phyloP scores from a whole-genome alignment of 306 rosid species.

The Crataegus laevigata region DNA sequence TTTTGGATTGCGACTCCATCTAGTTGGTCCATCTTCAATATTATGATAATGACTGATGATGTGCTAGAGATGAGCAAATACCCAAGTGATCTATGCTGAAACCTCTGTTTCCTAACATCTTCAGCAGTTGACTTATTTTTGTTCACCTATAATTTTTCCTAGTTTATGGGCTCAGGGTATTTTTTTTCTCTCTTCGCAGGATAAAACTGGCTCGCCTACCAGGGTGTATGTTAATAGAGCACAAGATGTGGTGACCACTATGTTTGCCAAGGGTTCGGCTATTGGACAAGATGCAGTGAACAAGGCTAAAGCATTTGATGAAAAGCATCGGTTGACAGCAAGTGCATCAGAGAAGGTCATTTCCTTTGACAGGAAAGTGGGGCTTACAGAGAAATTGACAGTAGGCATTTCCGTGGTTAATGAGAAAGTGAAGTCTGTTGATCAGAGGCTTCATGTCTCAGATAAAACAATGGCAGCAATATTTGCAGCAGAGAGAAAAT shows the following conservation, averaged over 20 bases:
- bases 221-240: constrained; percentile 63
- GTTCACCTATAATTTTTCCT: background rate
- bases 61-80: background rate
- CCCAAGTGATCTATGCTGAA: background rate
- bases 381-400: constrained; percentile 73
- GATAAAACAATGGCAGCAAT: constrained; percentile 94
- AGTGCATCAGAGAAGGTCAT: constrained; percentile 81
- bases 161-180: constrained; percentile 3
- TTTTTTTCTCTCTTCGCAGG: constrained; percentile 30
- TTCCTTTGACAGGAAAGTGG: constrained; percentile 76
- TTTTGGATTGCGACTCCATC: background rate
- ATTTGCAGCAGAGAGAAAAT: constrained; percentile 77
- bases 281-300: constrained; percentile 79
- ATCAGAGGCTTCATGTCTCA: constrained; percentile 79
- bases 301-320: constrained; percentile 97
- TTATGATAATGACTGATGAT: background rate
- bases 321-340: constrained; percentile 72
- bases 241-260: constrained; percentile 64
- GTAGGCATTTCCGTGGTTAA: constrained; percentile 76
- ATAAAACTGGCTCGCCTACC: constrained; percentile 27
- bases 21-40: background rate
- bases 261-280: constrained; percentile 81
- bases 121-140: background rate
- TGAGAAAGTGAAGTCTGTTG: constrained; percentile 86
- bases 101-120: background rate